These are phyloP conservation scores for Geotrichum aggregatum DNA, from an alignment of 1,139 yeast genomes.

Conservation along the genomic window DNA sequence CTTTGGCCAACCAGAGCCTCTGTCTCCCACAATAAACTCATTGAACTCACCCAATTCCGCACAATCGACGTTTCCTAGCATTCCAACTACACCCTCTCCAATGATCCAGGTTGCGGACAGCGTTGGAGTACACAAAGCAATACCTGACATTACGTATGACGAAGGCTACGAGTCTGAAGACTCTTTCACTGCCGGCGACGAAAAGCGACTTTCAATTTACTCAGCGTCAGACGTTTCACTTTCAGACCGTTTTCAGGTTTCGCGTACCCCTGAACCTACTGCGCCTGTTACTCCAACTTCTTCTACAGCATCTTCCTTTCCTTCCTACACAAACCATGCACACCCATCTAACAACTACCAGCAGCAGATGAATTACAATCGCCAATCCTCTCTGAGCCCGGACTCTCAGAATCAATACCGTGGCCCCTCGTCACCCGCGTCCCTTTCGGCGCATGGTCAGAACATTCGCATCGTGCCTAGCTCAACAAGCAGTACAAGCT, in stretches of 20 bases:
- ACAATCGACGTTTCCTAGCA: neutral
- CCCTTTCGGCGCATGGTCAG: neutral
- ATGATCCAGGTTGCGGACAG: constrained; percentile 3
- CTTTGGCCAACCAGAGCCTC: constrained; percentile 8
- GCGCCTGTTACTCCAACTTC: neutral
- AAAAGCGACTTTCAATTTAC: constrained; percentile 13
- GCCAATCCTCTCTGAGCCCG: neutral
- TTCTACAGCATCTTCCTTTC: neutral
- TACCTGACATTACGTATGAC: constrained; percentile 8
- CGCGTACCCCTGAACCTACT: neutral
- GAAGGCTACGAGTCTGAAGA: constrained; percentile 19
- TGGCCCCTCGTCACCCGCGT: neutral
- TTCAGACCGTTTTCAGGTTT: neutral
- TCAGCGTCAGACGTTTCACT: constrained; percentile 5
- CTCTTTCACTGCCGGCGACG: constrained; percentile 21
- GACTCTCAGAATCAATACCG: neutral
- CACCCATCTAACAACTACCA: neutral
- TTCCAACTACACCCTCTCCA: neutral
- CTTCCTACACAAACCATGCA: neutral
- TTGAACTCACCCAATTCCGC: neutral
- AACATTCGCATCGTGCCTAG: constrained; percentile 1
- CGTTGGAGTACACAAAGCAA: neutral
- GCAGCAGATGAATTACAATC: neutral
- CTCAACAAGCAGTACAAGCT: neutral
- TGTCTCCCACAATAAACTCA: neutral